Conservation (phyloP, 148 eudicot genomes). For the Vaccinium darrowii region DNA sequence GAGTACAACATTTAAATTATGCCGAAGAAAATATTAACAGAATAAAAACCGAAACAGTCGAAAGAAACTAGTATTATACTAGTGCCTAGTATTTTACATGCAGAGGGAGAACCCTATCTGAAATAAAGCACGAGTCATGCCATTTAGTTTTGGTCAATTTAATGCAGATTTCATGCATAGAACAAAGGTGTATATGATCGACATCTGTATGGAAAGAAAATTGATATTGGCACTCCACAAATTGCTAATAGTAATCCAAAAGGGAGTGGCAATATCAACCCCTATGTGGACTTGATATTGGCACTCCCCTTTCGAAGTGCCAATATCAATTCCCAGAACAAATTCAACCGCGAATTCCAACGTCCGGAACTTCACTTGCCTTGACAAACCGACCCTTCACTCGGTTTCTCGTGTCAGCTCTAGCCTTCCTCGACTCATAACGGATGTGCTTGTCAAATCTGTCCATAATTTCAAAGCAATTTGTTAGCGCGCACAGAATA, state of each 20-base stretch:
- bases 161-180: not conserved
- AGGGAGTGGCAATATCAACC: too few species aligned
- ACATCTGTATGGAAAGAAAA: not conserved
- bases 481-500: not conserved
- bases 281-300: too few species aligned
- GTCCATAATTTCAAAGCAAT: not conserved
- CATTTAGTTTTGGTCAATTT: not conserved
- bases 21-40: not conserved
- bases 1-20: not conserved
- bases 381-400: conserved; percentile 29
- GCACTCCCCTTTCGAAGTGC: too few species aligned
- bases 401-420: conserved; percentile 28
- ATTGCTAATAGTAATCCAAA: too few species aligned
- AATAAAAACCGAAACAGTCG: not conserved
- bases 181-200: not conserved
- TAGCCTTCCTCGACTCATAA: conserved; percentile 25
- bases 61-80: not conserved
- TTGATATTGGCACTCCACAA: too few species aligned
- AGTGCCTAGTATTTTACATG: not conserved
- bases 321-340: not conserved
- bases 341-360: not conserved
- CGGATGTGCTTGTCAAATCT: conserved; percentile 22
- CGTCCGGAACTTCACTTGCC: conserved; percentile 16
- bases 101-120: not conserved
- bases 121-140: not conserved